These are phyloP conservation scores for Mallotus repandus DNA, from an alignment of 441 rosid species.

Conservation along the genomic window DNA sequence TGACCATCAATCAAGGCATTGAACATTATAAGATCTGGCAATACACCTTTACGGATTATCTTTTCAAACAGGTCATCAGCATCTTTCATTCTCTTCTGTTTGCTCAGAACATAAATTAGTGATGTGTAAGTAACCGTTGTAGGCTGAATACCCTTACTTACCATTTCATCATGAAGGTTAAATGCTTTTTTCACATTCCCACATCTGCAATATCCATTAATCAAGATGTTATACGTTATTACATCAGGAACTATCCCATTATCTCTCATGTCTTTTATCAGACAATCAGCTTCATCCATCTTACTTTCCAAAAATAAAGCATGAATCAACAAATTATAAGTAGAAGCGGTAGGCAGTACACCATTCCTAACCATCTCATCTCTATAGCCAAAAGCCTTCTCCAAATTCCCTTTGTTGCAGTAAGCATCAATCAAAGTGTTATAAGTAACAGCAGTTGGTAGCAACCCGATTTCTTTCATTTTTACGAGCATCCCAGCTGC, in stretches of 20 bases:
- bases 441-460: conserved; percentile 71
- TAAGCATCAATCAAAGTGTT: conserved; percentile 77
- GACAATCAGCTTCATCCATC: conserved; percentile 54
- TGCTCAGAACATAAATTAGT: conserved; percentile 65
- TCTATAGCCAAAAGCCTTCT: conserved; percentile 56
- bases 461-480: conserved; percentile 63
- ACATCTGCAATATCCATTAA: conserved; percentile 75
- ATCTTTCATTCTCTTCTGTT: conserved; percentile 56
- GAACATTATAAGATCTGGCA: conserved; percentile 68
- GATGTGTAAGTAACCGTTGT: conserved; percentile 74
- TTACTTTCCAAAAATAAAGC: conserved; percentile 69
- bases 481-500: conserved; percentile 52
- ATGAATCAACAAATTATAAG: conserved; percentile 79
- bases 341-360: conserved; percentile 62
- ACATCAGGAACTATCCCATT: conserved; percentile 62
- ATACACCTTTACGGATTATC: conserved; percentile 36
- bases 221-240: conserved; percentile 74
- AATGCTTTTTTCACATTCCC: conserved; percentile 65
- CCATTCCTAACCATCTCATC: conserved; percentile 79
- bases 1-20: conserved; percentile 83
- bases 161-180: conserved; percentile 50
- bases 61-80: conserved; percentile 76
- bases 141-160: conserved; percentile 57
- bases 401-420: conserved; percentile 65
- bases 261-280: conserved; percentile 63